phyloP scores from a whole-genome alignment of 2,329 filamentous ascomycete species.

The Zasmidium angulare region DNA sequence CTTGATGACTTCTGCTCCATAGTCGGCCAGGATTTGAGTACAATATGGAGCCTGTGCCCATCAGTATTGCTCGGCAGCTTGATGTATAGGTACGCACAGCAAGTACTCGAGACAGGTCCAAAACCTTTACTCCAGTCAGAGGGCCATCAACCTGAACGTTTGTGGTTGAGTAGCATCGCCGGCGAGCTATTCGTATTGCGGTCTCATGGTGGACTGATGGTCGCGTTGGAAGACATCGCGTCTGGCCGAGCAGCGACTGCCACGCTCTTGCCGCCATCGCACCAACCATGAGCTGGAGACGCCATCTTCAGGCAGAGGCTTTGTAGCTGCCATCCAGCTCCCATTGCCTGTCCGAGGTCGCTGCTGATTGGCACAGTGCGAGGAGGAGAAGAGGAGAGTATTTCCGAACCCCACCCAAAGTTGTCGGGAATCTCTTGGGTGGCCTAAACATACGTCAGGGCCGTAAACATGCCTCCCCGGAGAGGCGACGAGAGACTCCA shows the following conservation, averaged over 20 bases:
- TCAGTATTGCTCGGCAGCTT: not conserved
- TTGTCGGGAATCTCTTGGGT: no score
- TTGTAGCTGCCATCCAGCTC: not conserved
- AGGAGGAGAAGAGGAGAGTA: not conserved
- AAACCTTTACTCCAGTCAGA: conserved; percentile 19
- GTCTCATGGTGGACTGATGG: not conserved
- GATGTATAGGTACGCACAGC: conserved; percentile 11
- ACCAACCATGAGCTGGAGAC: not conserved
- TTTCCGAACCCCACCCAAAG: not conserved
- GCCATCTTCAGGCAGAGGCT: not conserved
- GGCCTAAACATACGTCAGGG: no score
- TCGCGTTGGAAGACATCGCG: not conserved
- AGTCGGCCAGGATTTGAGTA: conserved; percentile 33
- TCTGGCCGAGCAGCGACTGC: not conserved
- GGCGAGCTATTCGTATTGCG: not conserved
- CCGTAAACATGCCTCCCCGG: no score
- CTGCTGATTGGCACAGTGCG: not conserved
- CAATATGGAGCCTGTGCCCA: conserved; percentile 26
- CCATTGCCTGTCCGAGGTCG: not conserved
- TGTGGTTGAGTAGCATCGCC: conserved; percentile 10
- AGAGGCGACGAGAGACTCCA: not conserved
- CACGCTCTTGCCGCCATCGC: not conserved
- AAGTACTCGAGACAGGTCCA: conserved; percentile 21
- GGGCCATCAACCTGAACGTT: conserved; percentile 10
- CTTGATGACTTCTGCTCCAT: conserved; percentile 34